Base-by-base conservation (phyloP, 192 early-diverging fungal species). In the Backusella circina region DNA sequence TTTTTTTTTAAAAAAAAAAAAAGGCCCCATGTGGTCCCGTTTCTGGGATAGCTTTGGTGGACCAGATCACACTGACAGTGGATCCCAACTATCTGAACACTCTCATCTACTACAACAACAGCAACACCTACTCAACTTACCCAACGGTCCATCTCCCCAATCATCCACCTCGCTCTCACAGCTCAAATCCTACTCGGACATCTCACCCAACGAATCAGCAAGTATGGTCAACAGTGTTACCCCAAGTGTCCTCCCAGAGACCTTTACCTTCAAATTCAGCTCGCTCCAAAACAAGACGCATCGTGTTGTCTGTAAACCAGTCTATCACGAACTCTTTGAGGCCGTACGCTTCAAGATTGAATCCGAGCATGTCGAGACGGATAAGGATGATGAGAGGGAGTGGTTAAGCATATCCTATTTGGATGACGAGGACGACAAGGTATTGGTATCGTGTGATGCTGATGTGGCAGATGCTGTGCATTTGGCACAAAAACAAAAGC, bases 391-490 rank as follows among this genome's bases (percentile, higher is more conserved):
- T 39, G 37, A 35, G 1, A 16, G 35, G 23, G 57, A 61, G 28
- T 87, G 74, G 84, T 85, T 80, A 77, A 83, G 79, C 31, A 85
- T 95, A 36, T 91, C 90, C 1, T 99, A 97, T 76, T 80, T 94
- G 72, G 97, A 99, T 77, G 97, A 99, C 71, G 97, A 99, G 65
- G 88, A 91, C 39, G 97, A 99, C 80, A 82, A 87, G 70, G 93
- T 99, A 36, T 85, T 91, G 73, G 87, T 99, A 75, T 88, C 89
- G 32, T 86, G 86, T 33, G 91, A 93, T 69, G 86, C 86, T 3
- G 96, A 98, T 75, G 80, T 99, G 72, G 79, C 87, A 16, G 95
- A 97, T 57, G 94, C 97, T 12, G 93, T 98, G 0, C 75, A 88
- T 4, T 87, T 96, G 80, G 94, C 96, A 18, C 85, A 87, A 47